Conservation (phyloP, 371 early-diverging fungal genomes). For the Blakeslea trispora region DNA sequence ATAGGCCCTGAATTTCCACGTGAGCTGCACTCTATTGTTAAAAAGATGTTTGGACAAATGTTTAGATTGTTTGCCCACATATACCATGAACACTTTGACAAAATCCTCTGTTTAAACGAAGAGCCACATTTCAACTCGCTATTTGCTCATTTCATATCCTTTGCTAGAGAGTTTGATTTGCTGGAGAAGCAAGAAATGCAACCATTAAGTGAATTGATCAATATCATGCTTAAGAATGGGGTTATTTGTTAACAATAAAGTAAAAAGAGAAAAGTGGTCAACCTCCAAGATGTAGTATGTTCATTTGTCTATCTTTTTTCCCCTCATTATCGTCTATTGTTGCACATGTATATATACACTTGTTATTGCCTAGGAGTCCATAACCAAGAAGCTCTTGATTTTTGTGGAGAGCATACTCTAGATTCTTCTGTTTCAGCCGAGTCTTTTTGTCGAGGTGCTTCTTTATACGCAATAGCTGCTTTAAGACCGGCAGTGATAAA, state of each 20-base stretch:
- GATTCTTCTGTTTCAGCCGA: neutral
- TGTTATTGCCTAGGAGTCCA: slow-evolving; percentile 16
- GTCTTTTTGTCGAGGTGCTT: slow-evolving; percentile 49
- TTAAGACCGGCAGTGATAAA: slow-evolving; percentile 58
- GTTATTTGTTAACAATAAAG: slow-evolving; percentile 20
- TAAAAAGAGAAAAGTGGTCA: neutral
- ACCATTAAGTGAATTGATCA: slow-evolving; percentile 81
- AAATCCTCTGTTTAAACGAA: slow-evolving; percentile 76
- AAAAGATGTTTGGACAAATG: slow-evolving; percentile 78
- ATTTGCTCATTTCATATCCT: slow-evolving; percentile 92
- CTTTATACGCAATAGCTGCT: slow-evolving; percentile 66
- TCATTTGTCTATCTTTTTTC: no score
- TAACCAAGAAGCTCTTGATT: slow-evolving; percentile 14
- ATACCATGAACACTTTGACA: slow-evolving; percentile 89
- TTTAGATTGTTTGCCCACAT: slow-evolving; percentile 94
- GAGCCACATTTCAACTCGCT: slow-evolving; percentile 94
- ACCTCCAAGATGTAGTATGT: neutral
- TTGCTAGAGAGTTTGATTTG: slow-evolving; percentile 90
- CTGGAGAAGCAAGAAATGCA: slow-evolving; percentile 91
- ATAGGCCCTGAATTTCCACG: slow-evolving; percentile 73
- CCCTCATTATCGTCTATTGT: neutral
- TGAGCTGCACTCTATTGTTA: slow-evolving; percentile 73
- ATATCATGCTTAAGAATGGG: slow-evolving; percentile 23
- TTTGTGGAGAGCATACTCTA: slow-evolving; percentile 7
- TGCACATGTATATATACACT: neutral